Evolutionary conservation across 805 yeast species (phyloP).

Genomic region (Saturnispora hagleri): DNA sequence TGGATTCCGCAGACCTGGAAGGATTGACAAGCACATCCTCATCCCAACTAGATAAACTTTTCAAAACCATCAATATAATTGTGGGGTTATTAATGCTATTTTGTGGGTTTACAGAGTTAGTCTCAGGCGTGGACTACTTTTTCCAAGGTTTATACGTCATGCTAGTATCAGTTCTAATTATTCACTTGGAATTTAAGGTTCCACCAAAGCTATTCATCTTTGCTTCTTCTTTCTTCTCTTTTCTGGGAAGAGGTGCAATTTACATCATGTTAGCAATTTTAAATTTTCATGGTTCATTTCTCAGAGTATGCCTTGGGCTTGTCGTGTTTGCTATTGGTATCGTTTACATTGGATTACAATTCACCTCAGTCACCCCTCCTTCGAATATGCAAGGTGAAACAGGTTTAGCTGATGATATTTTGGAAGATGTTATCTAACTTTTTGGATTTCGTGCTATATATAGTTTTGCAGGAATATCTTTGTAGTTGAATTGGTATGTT

Average conservation of each 20-base stretch:
- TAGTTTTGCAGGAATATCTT: not conserved
- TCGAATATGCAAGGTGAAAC: constrained; percentile 62
- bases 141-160: constrained; percentile 51
- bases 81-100: constrained; percentile 45
- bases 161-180: constrained; percentile 44
- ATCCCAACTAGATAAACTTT: constrained; percentile 25
- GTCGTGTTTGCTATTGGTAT: constrained; percentile 54
- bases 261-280: constrained; percentile 43
- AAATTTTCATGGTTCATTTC: constrained; percentile 38
- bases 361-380: constrained; percentile 68
- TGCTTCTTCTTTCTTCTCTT: constrained; percentile 60
- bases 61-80: constrained; percentile 42
- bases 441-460: not conserved
- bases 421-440: constrained; percentile 26
- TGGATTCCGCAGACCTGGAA: constrained; percentile 37
- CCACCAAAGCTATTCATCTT: constrained; percentile 57
- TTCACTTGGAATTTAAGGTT: constrained; percentile 36
- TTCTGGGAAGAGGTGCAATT: constrained; percentile 65
- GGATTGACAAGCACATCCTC: constrained; percentile 9
- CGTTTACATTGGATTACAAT: constrained; percentile 53
- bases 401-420: constrained; percentile 26
- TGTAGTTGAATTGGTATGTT: not conserved
- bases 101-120: constrained; percentile 42
- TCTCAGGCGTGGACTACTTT: constrained; percentile 34
- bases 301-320: constrained; percentile 51